Conservation (phyloP, 176 grass and related monocot species). For the Cocos nucifera region DNA sequence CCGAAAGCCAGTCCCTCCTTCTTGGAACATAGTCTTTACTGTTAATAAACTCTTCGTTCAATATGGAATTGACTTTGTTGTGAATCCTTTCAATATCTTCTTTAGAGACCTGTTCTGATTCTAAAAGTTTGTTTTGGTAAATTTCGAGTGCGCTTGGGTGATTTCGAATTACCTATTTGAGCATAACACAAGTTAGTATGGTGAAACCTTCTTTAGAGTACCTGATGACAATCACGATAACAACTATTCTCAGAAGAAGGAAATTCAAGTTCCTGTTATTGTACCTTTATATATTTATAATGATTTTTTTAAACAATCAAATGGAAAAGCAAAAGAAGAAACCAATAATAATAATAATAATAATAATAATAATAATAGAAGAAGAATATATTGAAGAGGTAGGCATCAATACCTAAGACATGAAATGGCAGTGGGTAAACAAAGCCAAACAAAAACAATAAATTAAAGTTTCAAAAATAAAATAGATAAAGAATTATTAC, state of each 20-base stretch:
- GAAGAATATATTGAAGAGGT: not conserved
- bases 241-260: too few species aligned
- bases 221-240: too few species aligned
- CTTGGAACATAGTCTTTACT: slow-evolving; percentile 92
- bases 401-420: too few species aligned
- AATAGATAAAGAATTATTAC: slow-evolving; percentile 26
- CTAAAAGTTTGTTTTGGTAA: slow-evolving; percentile 74
- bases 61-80: slow-evolving; percentile 62
- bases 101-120: slow-evolving; percentile 51
- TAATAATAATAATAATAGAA: too few species aligned
- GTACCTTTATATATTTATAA: too few species aligned
- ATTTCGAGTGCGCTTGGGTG: slow-evolving; percentile 75
- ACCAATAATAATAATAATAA: too few species aligned
- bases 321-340: not conserved
- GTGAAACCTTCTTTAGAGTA: too few species aligned
- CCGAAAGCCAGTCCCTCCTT: slow-evolving; percentile 84
- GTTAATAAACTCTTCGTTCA: slow-evolving; percentile 79
- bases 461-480: not conserved
- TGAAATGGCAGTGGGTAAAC: too few species aligned
- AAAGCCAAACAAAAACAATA: too few species aligned
- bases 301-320: too few species aligned
- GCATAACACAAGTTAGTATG: not conserved
- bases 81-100: slow-evolving; percentile 66
- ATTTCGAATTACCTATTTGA: slow-evolving; percentile 71
- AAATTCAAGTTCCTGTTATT: too few species aligned